Evolutionary conservation across 805 yeast species (phyloP), one percentile per base, ranked within the genome.

Genomic region (Myxozyma kluyveri): DNA sequence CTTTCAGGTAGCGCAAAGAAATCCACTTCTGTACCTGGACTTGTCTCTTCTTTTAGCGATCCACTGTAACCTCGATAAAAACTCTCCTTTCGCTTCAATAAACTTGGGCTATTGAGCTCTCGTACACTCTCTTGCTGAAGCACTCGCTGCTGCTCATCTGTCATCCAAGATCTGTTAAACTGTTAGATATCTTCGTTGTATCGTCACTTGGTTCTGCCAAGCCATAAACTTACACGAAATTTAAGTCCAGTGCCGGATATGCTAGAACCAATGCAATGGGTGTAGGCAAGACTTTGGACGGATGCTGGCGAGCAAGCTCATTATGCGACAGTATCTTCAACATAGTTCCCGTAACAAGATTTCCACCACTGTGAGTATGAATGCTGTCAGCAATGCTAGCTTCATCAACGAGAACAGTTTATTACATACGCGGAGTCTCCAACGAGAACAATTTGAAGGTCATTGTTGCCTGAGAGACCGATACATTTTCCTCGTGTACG

Each of bases 201-300:
- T 19, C 18, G n/a, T 5, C 12, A 32, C 7, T 21, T 3, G 7
- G 33, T n/a, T 24, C 18, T 6, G 17, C 18, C 4, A 21, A 12
- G 24, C 12, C 31, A 10, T 44, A 39, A 12, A 51, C 61, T 18
- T 61, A 64, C 45, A 66, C 52, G 45, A 57, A 62, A 43, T 63
- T 61, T 27, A 65, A 48, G 19, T 63, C 68, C n/a, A 64, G 51
- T 17, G 65, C 61, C 10, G 67, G 67, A 43, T 64, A 64, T 21
- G 59, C 44, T 49, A 64, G 26, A n/a, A 64, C 51, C 3, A 64
- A 21, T 3, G 67, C 63, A 1, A 54, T 45, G 3, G 67, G 67
- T 18, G 49, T 52, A 27, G 53, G 53, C 17, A 55, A 38, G 23
- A 35, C 46, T 18, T 44, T 24, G 5, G 37, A 24, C 9, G 33